Evolutionary conservation across 345 rosid genomes (phyloP), one percentile per base, ranked within the genome.

Genomic region (Hibiscus trionum): DNA sequence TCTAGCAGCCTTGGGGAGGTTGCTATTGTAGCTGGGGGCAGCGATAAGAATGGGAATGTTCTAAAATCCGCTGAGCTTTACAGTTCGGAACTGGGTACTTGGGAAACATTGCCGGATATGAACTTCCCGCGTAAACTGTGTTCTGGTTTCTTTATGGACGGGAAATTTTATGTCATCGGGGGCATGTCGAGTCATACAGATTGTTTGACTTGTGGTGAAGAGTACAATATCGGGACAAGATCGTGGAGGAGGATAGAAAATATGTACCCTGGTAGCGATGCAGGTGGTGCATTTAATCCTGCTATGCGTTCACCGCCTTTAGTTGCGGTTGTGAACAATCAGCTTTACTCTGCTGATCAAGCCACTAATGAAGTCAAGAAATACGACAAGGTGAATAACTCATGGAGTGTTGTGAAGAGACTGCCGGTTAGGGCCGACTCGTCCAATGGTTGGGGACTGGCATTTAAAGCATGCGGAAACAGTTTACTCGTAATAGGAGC

Each of bases 121-220:
- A 77, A 77, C 66, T 49, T 52, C 64, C 82, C 79, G 1, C 82
- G 86, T 44, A 83, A 77, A 66, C 69, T 83, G 56, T 79, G 82
- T 75, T 83, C 86, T 3, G 86, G 84, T 9, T 78, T 79, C 63
- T 83, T 83, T 65, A 83, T 83, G 82, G 86, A 83, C 14, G 82
- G 82, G 50, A 83, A 78, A 17, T 83, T 83, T 67, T 83, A 79
- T 67, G 81, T 81, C 33, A 59, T 83, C 6, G 83, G 86, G 2
- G 86, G 86, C 55, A 79, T 83, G 82, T 81, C 72, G 5, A 77
- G 76, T 69, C 79, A 62, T 26, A 77, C 71, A 1, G 78, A 72
- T 27, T 21, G 77, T 62, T 64, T 83, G 21, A 73, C 75, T 42
- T 83, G 84, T 57, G 86, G 84, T 5, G 86, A 83, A 76, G 86